Conservation (phyloP, 371 early-diverging fungal genomes). For the Rhizomucor pusillus region DNA sequence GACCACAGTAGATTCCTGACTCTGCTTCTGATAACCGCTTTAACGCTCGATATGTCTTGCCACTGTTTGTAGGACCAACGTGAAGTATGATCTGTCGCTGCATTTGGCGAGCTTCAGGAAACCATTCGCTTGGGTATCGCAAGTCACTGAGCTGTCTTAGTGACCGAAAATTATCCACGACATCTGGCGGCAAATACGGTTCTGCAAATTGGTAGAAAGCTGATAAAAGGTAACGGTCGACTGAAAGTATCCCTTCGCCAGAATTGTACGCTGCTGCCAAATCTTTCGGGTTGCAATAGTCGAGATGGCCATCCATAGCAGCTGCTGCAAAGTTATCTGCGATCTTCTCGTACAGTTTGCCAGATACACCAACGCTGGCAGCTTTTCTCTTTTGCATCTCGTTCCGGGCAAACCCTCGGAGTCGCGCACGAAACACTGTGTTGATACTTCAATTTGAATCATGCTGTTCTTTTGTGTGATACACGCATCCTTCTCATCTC, state of each 20-base stretch:
- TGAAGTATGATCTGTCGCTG: slow-evolving; percentile 84
- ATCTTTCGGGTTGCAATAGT: not conserved
- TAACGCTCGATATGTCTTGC: slow-evolving; percentile 92
- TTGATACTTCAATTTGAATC: too few relatives aligned
- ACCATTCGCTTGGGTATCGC: slow-evolving; percentile 81
- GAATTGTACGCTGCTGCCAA: not conserved
- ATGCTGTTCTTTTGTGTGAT: too few relatives aligned
- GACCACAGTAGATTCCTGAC: slow-evolving; percentile 88
- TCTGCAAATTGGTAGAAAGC: slow-evolving; percentile 37
- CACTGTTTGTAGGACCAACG: slow-evolving; percentile 97
- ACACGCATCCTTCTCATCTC: too few relatives aligned
- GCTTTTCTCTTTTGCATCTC: not conserved
- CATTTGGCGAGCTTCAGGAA: slow-evolving; percentile 69
- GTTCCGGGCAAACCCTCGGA: not conserved
- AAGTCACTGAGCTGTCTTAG: slow-evolving; percentile 71
- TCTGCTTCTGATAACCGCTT: slow-evolving; percentile 63
- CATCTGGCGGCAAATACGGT: slow-evolving; percentile 29
- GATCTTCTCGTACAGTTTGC: not conserved
- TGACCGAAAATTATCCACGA: slow-evolving; percentile 33
- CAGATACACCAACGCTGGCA: not conserved
- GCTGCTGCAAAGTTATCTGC: not conserved
- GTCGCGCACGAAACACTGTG: not conserved
- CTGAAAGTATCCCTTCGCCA: not conserved
- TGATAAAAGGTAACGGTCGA: slow-evolving; percentile 27
- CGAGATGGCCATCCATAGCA: not conserved